Base-by-base conservation (phyloP, 352 stramenopile genomes). In the Phytophthora europaea region DNA sequence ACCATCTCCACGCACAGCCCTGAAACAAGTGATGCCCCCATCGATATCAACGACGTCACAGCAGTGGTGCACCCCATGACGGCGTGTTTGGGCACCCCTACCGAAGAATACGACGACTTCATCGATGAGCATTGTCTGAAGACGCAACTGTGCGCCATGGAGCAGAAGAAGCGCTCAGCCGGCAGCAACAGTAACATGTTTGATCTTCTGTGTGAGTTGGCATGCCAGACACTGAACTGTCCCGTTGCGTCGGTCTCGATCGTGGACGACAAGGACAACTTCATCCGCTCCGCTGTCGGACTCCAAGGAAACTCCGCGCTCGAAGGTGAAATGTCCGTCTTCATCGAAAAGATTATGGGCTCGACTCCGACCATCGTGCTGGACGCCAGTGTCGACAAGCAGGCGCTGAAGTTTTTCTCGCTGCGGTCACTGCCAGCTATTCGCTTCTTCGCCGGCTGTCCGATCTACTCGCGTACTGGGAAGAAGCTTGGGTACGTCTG, bases 291-390 rank as follows among this genome's bases (percentile, higher is more conserved):
- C 51, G 79, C 71, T 23, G 74, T 81, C 15, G 85, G 85, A 10
- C 56, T 94, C 8, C 65, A 85, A 34, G 77, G 84, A 20, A 89
- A 87, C 36, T 59, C 77, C 3, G 65, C 80, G 26, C 78, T 94
- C 7, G 78, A 89, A 34, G 76, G 83, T 10, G 88, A 94, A 61
- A 70, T 94, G 38, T 62, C 71, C 12, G 31, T 88, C 23, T 94
- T 93, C 55, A 83, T 94, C 59, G 78, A 94, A 9, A 91, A 92
- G 59, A 80, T 94, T 64, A 95, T 94, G 88, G 87, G 83, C n/a
- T 88, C 83, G 7, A 89, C 86, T 22, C 85, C 88, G 5, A 86
- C 84, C 26, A 91, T 94, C 56, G 84, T 95, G 28, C 70, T 94
- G 38, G 87, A 95, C 59, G 84, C 88, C 31, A 90, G 80, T 65